These are phyloP conservation scores for Moesziomyces parantarcticus DNA, from an alignment of 1,284 basidiomycete species.

Conservation along the genomic window DNA sequence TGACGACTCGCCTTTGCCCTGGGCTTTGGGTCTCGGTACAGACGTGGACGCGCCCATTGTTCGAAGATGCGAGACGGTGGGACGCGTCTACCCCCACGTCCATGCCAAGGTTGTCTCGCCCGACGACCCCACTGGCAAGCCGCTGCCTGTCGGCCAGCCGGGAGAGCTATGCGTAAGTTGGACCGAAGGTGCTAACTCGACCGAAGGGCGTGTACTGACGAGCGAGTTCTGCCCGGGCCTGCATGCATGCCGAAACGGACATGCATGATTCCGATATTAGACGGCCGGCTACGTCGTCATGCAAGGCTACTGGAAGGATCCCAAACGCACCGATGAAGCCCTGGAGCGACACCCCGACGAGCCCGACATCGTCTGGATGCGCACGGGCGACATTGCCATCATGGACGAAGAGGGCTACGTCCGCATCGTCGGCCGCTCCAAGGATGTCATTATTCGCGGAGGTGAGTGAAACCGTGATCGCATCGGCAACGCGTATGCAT, in stretches of 20 bases:
- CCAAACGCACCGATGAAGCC: constrained; percentile 76
- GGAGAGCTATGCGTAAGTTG: constrained; percentile 75
- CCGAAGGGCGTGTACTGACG: constrained; percentile 6
- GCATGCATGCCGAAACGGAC: constrained; percentile 10
- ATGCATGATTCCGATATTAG: constrained; percentile 15
- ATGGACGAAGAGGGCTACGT: constrained; percentile 86
- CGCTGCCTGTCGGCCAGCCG: constrained; percentile 69
- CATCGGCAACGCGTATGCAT: background rate
- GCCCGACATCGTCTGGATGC: constrained; percentile 78
- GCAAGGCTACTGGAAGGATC: constrained; percentile 84
- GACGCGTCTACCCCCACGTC: constrained; percentile 79
- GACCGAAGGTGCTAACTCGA: background rate
- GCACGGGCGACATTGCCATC: constrained; percentile 83
- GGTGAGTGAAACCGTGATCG: constrained; percentile 75
- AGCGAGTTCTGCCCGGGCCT: background rate
- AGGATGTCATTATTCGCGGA: constrained; percentile 88
- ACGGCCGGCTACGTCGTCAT: constrained; percentile 81
- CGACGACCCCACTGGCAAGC: constrained; percentile 69
- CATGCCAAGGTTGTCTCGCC: constrained; percentile 78
- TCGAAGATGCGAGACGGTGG: constrained; percentile 83
- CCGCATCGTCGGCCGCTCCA: constrained; percentile 75
- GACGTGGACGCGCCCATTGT: constrained; percentile 73
- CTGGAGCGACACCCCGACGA: constrained; percentile 72
- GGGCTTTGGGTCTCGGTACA: constrained; percentile 7
- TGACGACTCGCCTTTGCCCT: background rate